Evolutionary conservation across 2,329 filamentous ascomycete species (phyloP).

Genomic region (Clonostachys chloroleuca): DNA sequence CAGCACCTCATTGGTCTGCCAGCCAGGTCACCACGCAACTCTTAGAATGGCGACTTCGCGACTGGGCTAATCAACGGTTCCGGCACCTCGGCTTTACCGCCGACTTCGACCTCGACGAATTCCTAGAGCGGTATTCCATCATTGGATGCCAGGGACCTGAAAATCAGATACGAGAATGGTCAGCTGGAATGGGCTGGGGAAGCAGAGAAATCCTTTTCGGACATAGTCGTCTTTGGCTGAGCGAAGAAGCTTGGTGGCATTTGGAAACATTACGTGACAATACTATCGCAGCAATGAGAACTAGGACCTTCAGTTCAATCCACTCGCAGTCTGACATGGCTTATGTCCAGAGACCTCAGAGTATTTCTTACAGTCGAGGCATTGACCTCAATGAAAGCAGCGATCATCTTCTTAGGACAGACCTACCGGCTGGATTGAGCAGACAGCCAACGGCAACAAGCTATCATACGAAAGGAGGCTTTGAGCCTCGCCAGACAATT

Average conservation of each 20-base stretch:
- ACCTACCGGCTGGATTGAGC: slow-evolving; percentile 40
- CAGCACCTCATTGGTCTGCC: slow-evolving; percentile 87
- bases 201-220: slow-evolving; percentile 94
- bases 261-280: slow-evolving; percentile 89
- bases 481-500: slow-evolving; percentile 62
- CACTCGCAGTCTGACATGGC: too few species aligned
- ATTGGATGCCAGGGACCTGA: slow-evolving; percentile 86
- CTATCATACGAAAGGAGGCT: slow-evolving; percentile 62
- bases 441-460: slow-evolving; percentile 57
- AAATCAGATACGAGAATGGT: slow-evolving; percentile 92
- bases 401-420: slow-evolving; percentile 44
- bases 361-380: too few species aligned
- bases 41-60: slow-evolving; percentile 88
- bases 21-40: slow-evolving; percentile 89
- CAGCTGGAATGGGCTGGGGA: slow-evolving; percentile 93
- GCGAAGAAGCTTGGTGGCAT: slow-evolving; percentile 95
- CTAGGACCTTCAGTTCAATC: too few species aligned
- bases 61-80: slow-evolving; percentile 94
- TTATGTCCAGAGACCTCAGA: too few species aligned
- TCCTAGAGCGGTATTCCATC: slow-evolving; percentile 73
- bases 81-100: slow-evolving; percentile 92
- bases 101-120: slow-evolving; percentile 96
- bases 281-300: too few species aligned
- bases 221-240: slow-evolving; percentile 90
- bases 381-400: slow-evolving; percentile 42